Evolutionary conservation across 2,329 filamentous ascomycete genomes (phyloP).

Genomic region (Pestalotiopsis sp.): DNA sequence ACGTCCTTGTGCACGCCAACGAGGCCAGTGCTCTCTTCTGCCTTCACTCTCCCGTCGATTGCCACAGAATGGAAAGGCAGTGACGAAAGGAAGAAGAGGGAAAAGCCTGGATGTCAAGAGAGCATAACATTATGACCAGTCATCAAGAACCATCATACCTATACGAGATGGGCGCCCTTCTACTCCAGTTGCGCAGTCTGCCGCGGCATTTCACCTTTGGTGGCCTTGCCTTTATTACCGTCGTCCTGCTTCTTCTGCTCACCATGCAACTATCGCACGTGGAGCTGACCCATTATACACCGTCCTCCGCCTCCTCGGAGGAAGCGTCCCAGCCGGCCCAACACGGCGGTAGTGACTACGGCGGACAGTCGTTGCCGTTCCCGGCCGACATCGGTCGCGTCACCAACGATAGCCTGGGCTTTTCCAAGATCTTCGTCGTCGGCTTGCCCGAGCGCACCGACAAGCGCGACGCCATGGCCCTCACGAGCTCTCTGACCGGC

Average conservation of each 20-base stretch:
- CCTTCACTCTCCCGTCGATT: no score
- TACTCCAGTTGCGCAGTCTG: slow-evolving; percentile 1
- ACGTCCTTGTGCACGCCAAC: no score
- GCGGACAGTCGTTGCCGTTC: neutral
- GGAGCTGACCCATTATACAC: neutral
- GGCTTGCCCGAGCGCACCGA: slow-evolving; percentile 48
- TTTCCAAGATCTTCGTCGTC: slow-evolving; percentile 40
- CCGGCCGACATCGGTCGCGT: slow-evolving; percentile 21
- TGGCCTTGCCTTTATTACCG: neutral
- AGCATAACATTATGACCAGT: no score
- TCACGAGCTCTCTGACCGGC: slow-evolving; percentile 41
- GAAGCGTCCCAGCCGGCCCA: neutral
- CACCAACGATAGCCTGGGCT: slow-evolving; percentile 29
- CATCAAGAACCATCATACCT: neutral
- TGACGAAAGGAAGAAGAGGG: neutral
- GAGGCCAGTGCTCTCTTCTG: no score
- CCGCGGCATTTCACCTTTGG: slow-evolving; percentile 6
- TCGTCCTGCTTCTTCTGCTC: slow-evolving; percentile 1
- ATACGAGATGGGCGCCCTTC: neutral
- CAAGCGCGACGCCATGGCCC: slow-evolving; percentile 48
- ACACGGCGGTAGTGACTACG: neutral
- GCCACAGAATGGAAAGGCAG: no score
- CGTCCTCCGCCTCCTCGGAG: no score
- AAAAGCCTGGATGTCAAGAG: neutral
- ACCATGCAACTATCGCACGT: neutral